Percentiles rank a stretch among this genome's conserved stretches.
Conservation (phyloP, 164 flowering plant species). For the Houttuynia cordata region DNA sequence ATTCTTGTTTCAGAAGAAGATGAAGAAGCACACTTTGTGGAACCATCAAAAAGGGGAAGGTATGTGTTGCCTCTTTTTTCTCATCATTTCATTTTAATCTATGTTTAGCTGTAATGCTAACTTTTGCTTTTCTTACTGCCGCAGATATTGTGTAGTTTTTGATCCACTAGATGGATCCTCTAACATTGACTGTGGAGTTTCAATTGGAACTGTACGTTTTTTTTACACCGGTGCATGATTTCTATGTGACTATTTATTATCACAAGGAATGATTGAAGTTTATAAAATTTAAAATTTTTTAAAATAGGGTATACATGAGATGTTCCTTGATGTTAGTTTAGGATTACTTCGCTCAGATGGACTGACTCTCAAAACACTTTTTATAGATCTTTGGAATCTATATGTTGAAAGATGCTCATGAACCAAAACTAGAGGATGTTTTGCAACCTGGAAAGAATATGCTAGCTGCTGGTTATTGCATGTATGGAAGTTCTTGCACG, state of each 20-base stretch:
- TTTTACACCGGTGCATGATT: background rate
- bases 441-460: constrained; percentile 83
- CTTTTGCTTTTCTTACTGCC: constrained; percentile 8
- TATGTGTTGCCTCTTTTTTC: constrained; percentile 16
- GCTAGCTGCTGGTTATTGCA: constrained; percentile 98
- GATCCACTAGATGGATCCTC: constrained; percentile 99
- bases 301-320: too few species aligned
- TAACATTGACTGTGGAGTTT: constrained; percentile 96
- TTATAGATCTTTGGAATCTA: constrained; percentile 82
- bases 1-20: constrained; percentile 98
- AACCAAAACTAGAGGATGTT: constrained; percentile 69
- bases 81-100: background rate
- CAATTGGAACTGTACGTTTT: constrained; percentile 81
- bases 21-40: constrained; percentile 90
- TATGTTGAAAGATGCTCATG: constrained; percentile 30
- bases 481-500: constrained; percentile 99
- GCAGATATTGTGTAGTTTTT: constrained; percentile 79
- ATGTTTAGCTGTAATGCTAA: background rate
- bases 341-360: background rate
- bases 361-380: background rate
- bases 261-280: background rate
- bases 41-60: constrained; percentile 77
- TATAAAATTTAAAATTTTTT: too few species aligned
- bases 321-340: background rate
- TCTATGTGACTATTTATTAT: background rate